Evolutionary conservation across 2,329 filamentous ascomycete species (phyloP).

Genomic region (Talaromyces sp.): DNA sequence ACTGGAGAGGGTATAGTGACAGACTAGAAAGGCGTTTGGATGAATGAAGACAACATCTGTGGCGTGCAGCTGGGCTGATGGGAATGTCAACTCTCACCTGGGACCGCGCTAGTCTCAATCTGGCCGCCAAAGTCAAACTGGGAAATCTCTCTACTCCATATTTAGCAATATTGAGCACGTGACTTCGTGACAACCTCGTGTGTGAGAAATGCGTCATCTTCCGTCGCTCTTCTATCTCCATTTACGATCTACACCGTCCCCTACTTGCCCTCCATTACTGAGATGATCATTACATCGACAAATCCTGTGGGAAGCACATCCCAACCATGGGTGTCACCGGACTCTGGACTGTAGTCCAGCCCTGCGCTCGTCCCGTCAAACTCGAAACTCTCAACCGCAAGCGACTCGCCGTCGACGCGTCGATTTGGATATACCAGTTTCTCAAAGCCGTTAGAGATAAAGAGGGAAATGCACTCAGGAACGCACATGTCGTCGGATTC

Average conservation of each 20-base stretch:
- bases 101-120: no score
- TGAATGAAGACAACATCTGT: no score
- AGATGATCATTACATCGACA: conserved; percentile 1
- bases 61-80: no score
- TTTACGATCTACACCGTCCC: background rate
- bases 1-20: no score
- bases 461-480: conserved; percentile 92
- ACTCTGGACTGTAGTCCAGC: conserved; percentile 93
- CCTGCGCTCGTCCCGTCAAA: conserved; percentile 91
- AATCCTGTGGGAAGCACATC: conserved; percentile 1
- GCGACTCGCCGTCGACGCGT: conserved; percentile 93
- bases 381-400: conserved; percentile 95
- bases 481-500: conserved; percentile 95
- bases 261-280: background rate
- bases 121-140: no score
- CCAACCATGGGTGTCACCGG: conserved; percentile 87
- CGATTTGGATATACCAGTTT: conserved; percentile 99
- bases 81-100: no score
- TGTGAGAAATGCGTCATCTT: conserved; percentile 10
- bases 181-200: conserved; percentile 14
- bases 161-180: conserved; percentile 10
- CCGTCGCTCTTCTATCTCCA: background rate
- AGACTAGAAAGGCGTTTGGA: no score
- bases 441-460: conserved; percentile 98
- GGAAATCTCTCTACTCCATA: background rate